Conservation (phyloP, 2,329 filamentous ascomycete species). For the Seiridium unicorne region DNA sequence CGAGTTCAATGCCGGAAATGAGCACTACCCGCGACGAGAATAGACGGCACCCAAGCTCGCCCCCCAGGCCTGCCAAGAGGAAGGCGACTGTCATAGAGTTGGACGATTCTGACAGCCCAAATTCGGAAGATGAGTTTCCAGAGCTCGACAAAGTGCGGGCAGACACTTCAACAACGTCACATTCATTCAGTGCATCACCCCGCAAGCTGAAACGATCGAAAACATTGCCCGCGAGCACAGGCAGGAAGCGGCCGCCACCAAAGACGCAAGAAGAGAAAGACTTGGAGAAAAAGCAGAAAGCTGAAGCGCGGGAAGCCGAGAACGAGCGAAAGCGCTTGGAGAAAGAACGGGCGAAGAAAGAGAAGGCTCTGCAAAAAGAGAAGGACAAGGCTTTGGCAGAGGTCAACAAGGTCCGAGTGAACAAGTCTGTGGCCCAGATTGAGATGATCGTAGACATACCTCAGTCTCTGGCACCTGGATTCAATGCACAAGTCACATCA, state of each 20-base stretch:
- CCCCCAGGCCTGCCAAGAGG: slow-evolving; percentile 14
- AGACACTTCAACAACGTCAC: slow-evolving; percentile 1
- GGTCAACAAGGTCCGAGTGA: slow-evolving; percentile 69
- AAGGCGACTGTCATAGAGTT: slow-evolving; percentile 32
- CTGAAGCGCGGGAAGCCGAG: slow-evolving; percentile 49
- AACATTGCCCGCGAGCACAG: slow-evolving; percentile 14
- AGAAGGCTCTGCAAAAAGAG: slow-evolving; percentile 62
- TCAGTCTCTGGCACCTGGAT: slow-evolving; percentile 46
- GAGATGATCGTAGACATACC: slow-evolving; percentile 80
- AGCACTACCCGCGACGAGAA: slow-evolving; percentile 13
- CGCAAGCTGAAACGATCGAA: slow-evolving; percentile 16
- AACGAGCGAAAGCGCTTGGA: slow-evolving; percentile 55
- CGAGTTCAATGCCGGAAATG: slow-evolving; percentile 49
- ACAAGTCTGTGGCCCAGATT: slow-evolving; percentile 69
- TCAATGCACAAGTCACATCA: slow-evolving; percentile 44
- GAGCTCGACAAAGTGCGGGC: slow-evolving; percentile 35
- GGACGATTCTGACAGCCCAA: slow-evolving; percentile 28
- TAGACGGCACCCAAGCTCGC: slow-evolving; percentile 12
- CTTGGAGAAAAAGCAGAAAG: slow-evolving; percentile 42
- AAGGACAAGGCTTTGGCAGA: slow-evolving; percentile 65
- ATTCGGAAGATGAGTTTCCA: slow-evolving; percentile 42
- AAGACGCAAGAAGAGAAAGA: slow-evolving; percentile 35
- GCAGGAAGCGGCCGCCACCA: slow-evolving; percentile 12
- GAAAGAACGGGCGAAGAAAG: slow-evolving; percentile 58
- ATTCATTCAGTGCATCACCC: slow-evolving; percentile 14